A percentile compares a stretch with the other conserved stretches of the same genome.
phyloP scores from a whole-genome alignment of 2,329 filamentous ascomycete genomes.

The Trichoderma cornu-damae region DNA sequence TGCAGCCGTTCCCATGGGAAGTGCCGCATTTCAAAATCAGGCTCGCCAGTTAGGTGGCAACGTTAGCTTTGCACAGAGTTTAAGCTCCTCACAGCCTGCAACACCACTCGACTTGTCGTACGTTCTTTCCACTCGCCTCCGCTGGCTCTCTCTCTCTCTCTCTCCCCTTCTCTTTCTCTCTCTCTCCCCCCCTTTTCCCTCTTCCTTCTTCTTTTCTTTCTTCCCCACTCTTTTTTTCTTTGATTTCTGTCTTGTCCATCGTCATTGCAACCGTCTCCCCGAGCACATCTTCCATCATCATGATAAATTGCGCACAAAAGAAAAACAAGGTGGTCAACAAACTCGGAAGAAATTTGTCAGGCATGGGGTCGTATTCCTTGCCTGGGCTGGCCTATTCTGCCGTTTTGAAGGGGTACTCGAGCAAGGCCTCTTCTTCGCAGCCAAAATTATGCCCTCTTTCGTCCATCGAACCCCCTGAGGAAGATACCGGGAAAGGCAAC shows the following conservation, averaged over 20 bases:
- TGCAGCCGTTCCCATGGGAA: constrained; percentile 56
- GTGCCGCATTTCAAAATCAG: constrained; percentile 48
- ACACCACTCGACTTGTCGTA: constrained; percentile 62
- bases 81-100: constrained; percentile 57
- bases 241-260: too few relatives aligned
- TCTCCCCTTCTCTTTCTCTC: too few relatives aligned
- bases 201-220: too few relatives aligned
- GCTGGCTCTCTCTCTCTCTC: neutral
- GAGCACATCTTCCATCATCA: neutral
- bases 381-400: constrained; percentile 27
- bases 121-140: constrained; percentile 35
- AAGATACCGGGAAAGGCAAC: neutral
- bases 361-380: neutral
- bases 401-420: constrained; percentile 31
- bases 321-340: constrained; percentile 21
- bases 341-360: constrained; percentile 8
- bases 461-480: neutral
- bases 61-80: constrained; percentile 62
- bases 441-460: neutral
- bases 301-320: constrained; percentile 11
- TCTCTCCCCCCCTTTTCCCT: too few relatives aligned
- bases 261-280: neutral
- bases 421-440: constrained; percentile 3
- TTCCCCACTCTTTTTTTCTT: too few relatives aligned
- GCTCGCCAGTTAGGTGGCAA: constrained; percentile 53